Percentiles rank a stretch among this genome's conserved stretches.
Conservation (phyloP, 148 eudicot species). For the Chenopodium suecicum region DNA sequence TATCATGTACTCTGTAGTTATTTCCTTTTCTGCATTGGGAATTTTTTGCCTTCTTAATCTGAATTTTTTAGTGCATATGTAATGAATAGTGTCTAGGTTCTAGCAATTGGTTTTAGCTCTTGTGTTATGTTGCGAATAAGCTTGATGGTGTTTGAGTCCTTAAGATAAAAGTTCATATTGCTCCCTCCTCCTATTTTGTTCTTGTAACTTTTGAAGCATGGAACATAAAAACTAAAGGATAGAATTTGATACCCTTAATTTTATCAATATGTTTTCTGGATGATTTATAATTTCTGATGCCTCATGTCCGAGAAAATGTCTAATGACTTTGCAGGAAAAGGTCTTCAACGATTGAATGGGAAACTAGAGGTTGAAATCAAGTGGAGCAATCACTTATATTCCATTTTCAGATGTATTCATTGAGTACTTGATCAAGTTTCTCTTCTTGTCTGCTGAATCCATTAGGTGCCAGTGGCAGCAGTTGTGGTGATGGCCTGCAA, state of each 20-base stretch:
- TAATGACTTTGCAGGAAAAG: slow-evolving; percentile 58
- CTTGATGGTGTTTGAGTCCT: background rate
- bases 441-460: slow-evolving; percentile 31
- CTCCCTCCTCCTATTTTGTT: background rate
- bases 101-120: background rate
- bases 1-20: background rate
- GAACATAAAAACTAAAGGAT: background rate
- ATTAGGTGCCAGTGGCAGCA: slow-evolving; percentile 89
- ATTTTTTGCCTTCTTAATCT: background rate
- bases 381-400: background rate
- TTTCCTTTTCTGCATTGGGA: background rate
- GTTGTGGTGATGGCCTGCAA: slow-evolving; percentile 96
- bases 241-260: background rate
- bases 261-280: background rate
- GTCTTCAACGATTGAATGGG: slow-evolving; percentile 46
- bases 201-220: background rate
- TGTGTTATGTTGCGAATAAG: background rate
- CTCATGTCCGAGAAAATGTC: slow-evolving; percentile 13
- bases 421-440: slow-evolving; percentile 16
- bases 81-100: background rate
- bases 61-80: background rate
- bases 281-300: background rate
- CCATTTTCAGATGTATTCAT: slow-evolving; percentile 15
- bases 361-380: slow-evolving; percentile 65
- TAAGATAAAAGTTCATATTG: background rate